Conservation (phyloP, 2,329 filamentous ascomycete genomes). For the Colletotrichum tabaci region DNA sequence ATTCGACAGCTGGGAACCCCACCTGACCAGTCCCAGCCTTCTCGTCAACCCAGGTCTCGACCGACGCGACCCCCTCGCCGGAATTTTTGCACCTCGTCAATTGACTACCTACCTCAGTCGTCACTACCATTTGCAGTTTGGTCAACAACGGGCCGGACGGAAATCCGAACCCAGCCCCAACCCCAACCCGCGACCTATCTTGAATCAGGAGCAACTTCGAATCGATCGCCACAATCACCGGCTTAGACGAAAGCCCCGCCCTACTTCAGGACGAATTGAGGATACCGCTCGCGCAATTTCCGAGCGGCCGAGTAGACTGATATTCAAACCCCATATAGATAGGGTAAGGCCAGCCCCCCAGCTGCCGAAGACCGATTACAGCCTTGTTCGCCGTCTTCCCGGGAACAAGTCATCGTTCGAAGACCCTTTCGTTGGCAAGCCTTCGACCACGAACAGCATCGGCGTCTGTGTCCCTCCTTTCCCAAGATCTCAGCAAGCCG, state of each 20-base stretch:
- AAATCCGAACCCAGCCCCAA: no score
- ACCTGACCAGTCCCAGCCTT: background rate
- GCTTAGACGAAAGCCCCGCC: background rate
- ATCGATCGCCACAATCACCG: background rate
- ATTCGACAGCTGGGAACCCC: background rate
- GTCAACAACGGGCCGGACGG: background rate
- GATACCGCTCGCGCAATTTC: background rate
- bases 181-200: background rate
- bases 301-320: background rate
- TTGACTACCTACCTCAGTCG: background rate
- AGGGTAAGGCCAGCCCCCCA: background rate
- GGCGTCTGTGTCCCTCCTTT: background rate
- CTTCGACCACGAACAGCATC: background rate
- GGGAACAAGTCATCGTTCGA: background rate
- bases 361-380: background rate
- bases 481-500: constrained; percentile 10
- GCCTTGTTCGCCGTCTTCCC: background rate
- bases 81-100: background rate
- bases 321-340: background rate
- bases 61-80: background rate
- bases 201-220: no score
- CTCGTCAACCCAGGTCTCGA: constrained; percentile 1
- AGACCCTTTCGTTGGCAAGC: background rate
- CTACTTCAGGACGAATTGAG: background rate
- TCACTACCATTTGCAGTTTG: background rate